These are phyloP conservation scores for Acidomyces sp. DNA, from an alignment of 495 filamentous ascomycete species.

Conservation along the genomic window DNA sequence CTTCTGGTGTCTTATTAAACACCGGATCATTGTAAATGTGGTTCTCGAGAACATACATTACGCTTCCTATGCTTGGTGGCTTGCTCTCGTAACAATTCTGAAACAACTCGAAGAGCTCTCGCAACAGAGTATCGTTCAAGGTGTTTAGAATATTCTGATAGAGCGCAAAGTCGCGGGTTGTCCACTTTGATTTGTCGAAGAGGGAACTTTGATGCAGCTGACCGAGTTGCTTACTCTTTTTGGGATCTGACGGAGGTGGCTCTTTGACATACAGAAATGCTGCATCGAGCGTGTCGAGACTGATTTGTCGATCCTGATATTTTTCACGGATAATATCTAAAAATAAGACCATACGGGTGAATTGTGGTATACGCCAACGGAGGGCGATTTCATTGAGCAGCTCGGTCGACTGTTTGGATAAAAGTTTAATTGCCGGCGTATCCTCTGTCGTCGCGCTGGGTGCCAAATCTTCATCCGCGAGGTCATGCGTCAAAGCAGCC, in stretches of 20 bases:
- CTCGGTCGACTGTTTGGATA: conserved; percentile 73
- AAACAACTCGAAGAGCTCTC: conserved; percentile 76
- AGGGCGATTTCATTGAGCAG: conserved; percentile 72
- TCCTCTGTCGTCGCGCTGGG: conserved; percentile 40
- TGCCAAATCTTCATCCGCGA: conserved; percentile 44
- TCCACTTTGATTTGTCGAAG: conserved; percentile 58
- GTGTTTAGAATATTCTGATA: conserved; percentile 62
- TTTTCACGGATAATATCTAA: conserved; percentile 75
- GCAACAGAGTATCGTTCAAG: conserved; percentile 68
- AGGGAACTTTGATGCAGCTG: conserved; percentile 33
- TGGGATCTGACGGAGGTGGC: conserved; percentile 36
- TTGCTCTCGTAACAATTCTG: conserved; percentile 85
- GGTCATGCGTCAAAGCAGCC: conserved; percentile 57
- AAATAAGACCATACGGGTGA: conserved; percentile 66
- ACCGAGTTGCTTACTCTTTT: conserved; percentile 42
- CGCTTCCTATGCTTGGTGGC: conserved; percentile 58
- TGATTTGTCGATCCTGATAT: conserved; percentile 74
- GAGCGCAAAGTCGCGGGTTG: conserved; percentile 58
- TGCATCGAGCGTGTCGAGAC: conserved; percentile 64
- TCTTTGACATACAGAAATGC: conserved; percentile 74
- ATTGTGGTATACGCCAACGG: conserved; percentile 82
- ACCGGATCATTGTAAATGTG: conserved; percentile 69
- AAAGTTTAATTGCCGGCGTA: conserved; percentile 43
- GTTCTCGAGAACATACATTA: conserved; percentile 69
- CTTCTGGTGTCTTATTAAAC: conserved; percentile 56